A percentile compares a stretch with the other conserved stretches of the same genome.
These are phyloP conservation scores for Chrysosporium queenslandicum DNA, from an alignment of 2,329 filamentous ascomycete genomes.

Conservation along the genomic window DNA sequence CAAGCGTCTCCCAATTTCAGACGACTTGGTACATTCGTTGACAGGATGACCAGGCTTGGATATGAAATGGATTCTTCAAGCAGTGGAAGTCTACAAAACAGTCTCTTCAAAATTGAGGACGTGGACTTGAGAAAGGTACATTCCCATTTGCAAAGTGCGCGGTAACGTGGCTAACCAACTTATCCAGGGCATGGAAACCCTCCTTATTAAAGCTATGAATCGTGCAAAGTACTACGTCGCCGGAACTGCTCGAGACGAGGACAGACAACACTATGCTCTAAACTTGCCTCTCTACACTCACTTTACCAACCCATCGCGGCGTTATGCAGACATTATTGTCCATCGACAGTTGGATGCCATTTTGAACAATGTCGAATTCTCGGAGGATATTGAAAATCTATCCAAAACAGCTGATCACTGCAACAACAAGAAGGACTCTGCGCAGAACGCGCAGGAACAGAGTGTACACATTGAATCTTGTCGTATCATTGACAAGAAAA, in stretches of 20 bases:
- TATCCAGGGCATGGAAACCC: conserved; percentile 74
- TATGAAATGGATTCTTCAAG: conserved; percentile 82
- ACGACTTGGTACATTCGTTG: conserved; percentile 78
- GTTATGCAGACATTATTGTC: conserved; percentile 89
- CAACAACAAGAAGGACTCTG: conserved; percentile 98
- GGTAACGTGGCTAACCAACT: neutral
- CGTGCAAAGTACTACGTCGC: conserved; percentile 91
- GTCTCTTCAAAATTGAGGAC: conserved; percentile 87
- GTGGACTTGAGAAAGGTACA: conserved; percentile 67
- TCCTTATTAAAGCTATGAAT: conserved; percentile 89
- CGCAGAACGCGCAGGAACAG: conserved; percentile 94
- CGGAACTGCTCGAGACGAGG: conserved; percentile 64
- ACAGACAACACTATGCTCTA: conserved; percentile 79
- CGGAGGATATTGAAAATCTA: conserved; percentile 76
- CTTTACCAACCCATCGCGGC: conserved; percentile 88
- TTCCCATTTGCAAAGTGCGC: conserved; percentile 10
- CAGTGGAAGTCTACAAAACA: conserved; percentile 86
- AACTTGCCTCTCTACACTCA: conserved; percentile 94
- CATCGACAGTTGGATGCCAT: conserved; percentile 88
- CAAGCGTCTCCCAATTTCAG: conserved; percentile 78
- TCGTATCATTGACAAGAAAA: conserved; percentile 86
- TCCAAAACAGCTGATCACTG: conserved; percentile 89
- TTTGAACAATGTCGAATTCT: conserved; percentile 72
- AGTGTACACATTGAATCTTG: conserved; percentile 98
- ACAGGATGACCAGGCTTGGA: conserved; percentile 84